phyloP scores from a whole-genome alignment of 768 basidiomycete species.

The Phylloporus rhodoxanthus region DNA sequence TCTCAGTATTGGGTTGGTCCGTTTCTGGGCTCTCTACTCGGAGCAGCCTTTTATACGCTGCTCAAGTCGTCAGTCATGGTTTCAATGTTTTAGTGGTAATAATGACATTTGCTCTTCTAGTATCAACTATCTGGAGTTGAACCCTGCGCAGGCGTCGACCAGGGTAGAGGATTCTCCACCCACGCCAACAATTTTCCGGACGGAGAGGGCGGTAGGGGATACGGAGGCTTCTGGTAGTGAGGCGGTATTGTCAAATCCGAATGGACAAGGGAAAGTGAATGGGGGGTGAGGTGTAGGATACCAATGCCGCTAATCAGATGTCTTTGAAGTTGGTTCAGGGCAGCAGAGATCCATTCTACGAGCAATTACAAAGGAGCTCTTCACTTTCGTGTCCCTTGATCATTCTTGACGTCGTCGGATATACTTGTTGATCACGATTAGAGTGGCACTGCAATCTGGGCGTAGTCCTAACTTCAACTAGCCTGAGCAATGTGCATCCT shows the following conservation, averaged over 20 bases:
- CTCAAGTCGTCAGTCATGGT: slow-evolving; percentile 43
- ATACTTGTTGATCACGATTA: too few relatives aligned
- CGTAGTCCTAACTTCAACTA: too few relatives aligned
- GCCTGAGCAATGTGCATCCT: too few relatives aligned
- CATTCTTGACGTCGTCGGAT: too few relatives aligned
- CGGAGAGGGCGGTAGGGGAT: slow-evolving; percentile 1
- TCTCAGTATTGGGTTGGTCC: slow-evolving; percentile 68
- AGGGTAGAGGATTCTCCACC: slow-evolving; percentile 23
- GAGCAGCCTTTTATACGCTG: slow-evolving; percentile 47
- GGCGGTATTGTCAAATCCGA: background rate
- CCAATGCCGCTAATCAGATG: background rate
- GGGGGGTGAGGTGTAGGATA: background rate
- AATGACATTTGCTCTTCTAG: slow-evolving; percentile 9
- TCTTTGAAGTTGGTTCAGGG: too few relatives aligned
- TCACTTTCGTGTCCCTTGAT: too few relatives aligned
- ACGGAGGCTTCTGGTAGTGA: background rate
- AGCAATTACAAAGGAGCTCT: too few relatives aligned
- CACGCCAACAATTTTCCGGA: slow-evolving; percentile 11
- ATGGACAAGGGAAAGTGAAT: background rate
- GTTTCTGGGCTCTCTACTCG: slow-evolving; percentile 58
- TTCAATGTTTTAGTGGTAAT: background rate
- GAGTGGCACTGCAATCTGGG: too few relatives aligned
- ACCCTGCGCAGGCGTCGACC: slow-evolving; percentile 28
- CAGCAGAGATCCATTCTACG: too few relatives aligned
- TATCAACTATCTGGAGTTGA: slow-evolving; percentile 26